Percentiles rank a stretch among this genome's conserved stretches.
Evolutionary conservation across 257 asterid genomes (phyloP).

Genomic region (Marsdenia floribunda): DNA sequence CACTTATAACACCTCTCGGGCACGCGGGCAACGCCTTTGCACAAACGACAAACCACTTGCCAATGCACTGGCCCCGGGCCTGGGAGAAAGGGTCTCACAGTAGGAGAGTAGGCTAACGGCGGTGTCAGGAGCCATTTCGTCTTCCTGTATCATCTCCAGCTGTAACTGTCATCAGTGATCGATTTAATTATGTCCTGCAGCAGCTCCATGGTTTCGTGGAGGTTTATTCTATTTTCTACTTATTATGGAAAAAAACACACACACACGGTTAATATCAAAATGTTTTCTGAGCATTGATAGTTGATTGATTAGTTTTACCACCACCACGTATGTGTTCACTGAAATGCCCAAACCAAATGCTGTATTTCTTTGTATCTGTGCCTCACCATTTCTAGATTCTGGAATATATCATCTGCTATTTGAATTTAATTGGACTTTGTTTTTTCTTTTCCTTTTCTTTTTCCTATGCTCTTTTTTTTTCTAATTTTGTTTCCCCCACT

Average conservation of each 20-base stretch:
- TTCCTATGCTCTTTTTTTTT: background rate
- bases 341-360: constrained; percentile 16
- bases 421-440: background rate
- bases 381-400: background rate
- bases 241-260: too few relatives aligned
- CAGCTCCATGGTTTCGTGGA: background rate
- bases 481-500: too few relatives aligned
- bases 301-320: background rate
- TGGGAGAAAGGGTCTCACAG: too few relatives aligned
- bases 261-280: background rate
- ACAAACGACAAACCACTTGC: too few relatives aligned
- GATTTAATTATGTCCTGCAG: background rate
- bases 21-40: too few relatives aligned
- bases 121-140: background rate
- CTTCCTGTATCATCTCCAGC: background rate
- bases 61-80: too few relatives aligned
- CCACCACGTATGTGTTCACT: constrained; percentile 12
- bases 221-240: background rate
- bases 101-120: background rate
- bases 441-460: background rate
- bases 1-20: too few relatives aligned
- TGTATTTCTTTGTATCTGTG: background rate
- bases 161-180: background rate
- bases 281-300: background rate
- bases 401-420: background rate